These are phyloP conservation scores for Tausonia pullulans DNA, from an alignment of 1,284 basidiomycete genomes.

Conservation along the genomic window DNA sequence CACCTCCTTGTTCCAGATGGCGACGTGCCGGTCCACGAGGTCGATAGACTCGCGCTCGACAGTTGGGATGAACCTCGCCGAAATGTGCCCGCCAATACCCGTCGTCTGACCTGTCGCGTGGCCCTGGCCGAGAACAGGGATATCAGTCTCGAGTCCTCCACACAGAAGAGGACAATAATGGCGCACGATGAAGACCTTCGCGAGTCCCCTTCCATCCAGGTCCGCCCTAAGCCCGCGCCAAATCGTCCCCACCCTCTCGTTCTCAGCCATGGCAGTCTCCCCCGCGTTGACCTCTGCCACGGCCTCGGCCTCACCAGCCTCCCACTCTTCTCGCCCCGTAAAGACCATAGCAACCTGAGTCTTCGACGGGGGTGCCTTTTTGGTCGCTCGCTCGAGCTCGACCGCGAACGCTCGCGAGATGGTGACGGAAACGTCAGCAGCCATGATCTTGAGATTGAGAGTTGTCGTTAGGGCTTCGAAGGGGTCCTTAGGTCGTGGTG, in stretches of 20 bases:
- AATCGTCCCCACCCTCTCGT: slow-evolving; percentile 55
- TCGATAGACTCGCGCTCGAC: slow-evolving; percentile 94
- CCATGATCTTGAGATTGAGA: slow-evolving; percentile 70
- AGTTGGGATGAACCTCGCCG: slow-evolving; percentile 88
- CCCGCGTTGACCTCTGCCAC: slow-evolving; percentile 38
- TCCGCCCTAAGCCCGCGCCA: slow-evolving; percentile 77
- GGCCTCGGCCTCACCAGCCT: slow-evolving; percentile 58
- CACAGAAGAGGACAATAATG: background rate
- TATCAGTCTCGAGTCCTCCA: background rate
- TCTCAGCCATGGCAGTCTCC: slow-evolving; percentile 50
- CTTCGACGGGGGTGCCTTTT: slow-evolving; percentile 77
- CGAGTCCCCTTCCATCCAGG: slow-evolving; percentile 54
- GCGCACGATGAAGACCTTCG: slow-evolving; percentile 65
- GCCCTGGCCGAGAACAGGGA: slow-evolving; percentile 22
- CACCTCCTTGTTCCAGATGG: slow-evolving; percentile 21
- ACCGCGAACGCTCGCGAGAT: slow-evolving; percentile 58
- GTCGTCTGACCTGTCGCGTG: slow-evolving; percentile 70
- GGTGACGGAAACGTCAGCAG: slow-evolving; percentile 64
- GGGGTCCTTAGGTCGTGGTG: slow-evolving; percentile 40
- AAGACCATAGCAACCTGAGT: slow-evolving; percentile 80
- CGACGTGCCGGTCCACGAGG: slow-evolving; percentile 48
- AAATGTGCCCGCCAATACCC: slow-evolving; percentile 81
- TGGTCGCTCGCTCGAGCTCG: slow-evolving; percentile 83
- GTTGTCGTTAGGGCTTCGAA: slow-evolving; percentile 48
- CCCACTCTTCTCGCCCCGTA: slow-evolving; percentile 80